phyloP scores from a whole-genome alignment of 2,329 filamentous ascomycete genomes.

The Pseudocercospora musae region DNA sequence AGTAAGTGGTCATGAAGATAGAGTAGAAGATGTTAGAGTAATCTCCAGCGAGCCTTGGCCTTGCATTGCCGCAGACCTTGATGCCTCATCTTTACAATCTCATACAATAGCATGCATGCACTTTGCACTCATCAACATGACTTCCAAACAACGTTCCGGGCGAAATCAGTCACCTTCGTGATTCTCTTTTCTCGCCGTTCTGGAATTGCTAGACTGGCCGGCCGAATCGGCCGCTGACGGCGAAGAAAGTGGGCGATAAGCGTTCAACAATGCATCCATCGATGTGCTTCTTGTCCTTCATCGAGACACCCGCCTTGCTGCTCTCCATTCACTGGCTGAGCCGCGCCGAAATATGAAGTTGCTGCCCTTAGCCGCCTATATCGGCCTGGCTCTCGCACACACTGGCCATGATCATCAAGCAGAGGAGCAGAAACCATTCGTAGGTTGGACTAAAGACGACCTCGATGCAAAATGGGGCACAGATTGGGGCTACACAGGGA shows the following conservation, averaged over 20 bases:
- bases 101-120: not conserved
- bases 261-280: not conserved
- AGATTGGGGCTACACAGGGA: constrained; percentile 36
- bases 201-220: not conserved
- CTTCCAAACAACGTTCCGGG: not conserved
- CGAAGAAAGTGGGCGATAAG: not conserved
- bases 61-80: not conserved
- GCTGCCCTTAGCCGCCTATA: not conserved
- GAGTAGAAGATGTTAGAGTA: too few relatives aligned
- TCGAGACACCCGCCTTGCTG: not conserved
- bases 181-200: not conserved
- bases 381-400: constrained; percentile 10
- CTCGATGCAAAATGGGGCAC: constrained; percentile 32
- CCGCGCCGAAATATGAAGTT: not conserved
- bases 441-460: constrained; percentile 29
- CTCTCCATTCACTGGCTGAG: not conserved
- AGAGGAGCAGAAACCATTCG: constrained; percentile 22
- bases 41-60: not conserved
- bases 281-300: constrained; percentile 15
- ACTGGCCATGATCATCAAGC: constrained; percentile 15
- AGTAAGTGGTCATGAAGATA: not conserved
- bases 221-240: not conserved
- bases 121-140: not conserved
- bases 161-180: not conserved
- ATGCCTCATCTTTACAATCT: not conserved